phyloP scores from a whole-genome alignment of 2,329 filamentous ascomycete genomes.

The Exophiala spinifera region DNA sequence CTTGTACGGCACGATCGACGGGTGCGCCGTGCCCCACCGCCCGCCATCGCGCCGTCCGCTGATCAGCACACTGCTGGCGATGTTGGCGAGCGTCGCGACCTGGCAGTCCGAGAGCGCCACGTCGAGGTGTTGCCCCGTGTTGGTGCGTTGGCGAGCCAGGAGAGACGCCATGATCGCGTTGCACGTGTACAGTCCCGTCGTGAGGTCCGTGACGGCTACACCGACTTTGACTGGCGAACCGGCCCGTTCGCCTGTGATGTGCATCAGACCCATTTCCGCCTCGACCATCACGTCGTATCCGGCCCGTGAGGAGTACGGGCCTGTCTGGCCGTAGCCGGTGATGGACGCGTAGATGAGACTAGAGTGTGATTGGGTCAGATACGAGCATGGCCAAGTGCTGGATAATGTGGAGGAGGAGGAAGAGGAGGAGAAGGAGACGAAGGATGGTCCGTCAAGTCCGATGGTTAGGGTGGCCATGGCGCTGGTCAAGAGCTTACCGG shows the following conservation, averaged over 20 bases:
- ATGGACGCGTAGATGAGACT: slow-evolving; percentile 90
- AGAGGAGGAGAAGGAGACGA: too few species aligned
- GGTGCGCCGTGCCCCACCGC: slow-evolving; percentile 94
- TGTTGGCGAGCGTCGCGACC: slow-evolving; percentile 89
- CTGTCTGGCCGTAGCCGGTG: slow-evolving; percentile 94
- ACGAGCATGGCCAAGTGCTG: too few species aligned
- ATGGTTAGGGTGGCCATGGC: not conserved
- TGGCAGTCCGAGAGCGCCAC: slow-evolving; percentile 90
- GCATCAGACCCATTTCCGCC: slow-evolving; percentile 96
- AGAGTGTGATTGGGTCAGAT: not conserved
- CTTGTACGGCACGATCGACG: slow-evolving; percentile 95
- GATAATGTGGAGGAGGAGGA: too few species aligned
- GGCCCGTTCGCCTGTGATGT: slow-evolving; percentile 87
- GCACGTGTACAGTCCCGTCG: slow-evolving; percentile 89
- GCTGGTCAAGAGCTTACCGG: slow-evolving; percentile 5
- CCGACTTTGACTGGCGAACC: slow-evolving; percentile 95
- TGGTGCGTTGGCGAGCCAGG: slow-evolving; percentile 64
- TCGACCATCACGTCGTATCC: slow-evolving; percentile 99
- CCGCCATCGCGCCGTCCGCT: slow-evolving; percentile 84
- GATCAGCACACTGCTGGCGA: slow-evolving; percentile 86
- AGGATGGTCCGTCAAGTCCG: too few species aligned
- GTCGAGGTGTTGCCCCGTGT: slow-evolving; percentile 84
- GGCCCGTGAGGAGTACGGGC: slow-evolving; percentile 79
- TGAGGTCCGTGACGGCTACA: slow-evolving; percentile 93
- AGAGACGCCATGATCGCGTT: slow-evolving; percentile 95